Evolutionary conservation across 495 filamentous ascomycete species (phyloP), one percentile per base, ranked within the genome.

Genomic region (Daldinia bambusicola): DNA sequence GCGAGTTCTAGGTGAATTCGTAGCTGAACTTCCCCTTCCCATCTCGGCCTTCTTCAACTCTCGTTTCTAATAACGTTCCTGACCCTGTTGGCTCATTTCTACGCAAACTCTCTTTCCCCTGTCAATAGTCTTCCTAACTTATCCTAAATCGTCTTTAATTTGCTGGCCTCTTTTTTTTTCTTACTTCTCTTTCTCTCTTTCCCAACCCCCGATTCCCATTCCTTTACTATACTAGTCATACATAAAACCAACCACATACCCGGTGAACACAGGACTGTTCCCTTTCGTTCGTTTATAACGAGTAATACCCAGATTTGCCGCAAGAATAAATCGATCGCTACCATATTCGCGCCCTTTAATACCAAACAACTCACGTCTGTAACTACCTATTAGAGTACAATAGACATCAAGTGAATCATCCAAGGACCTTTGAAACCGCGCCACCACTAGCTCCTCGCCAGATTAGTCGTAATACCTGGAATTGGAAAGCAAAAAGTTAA

Each of bases 211-310:
- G 31, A 37, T 58, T 56, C 52, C 22, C 38, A 58, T 67, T 66
- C 50, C 34, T 68, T 58, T 12, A 56, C 31, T 22, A n/a, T 12
- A 56, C 31, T 56, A 36, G 62, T 50, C 56, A 43, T 26, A 20
- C 53, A 58, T 69, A 61, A 61, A 61, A 61, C 40, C 64, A 41
- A 71, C 40, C 71, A 67, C 71, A 64, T 74, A 70, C 60, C 30
- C 53, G 71, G 67, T 65, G 68, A 61, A 65, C 71, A 53, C 67
- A 67, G 69, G 68, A 64, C 60, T 70, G 71, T 74, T 70, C 71
- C 71, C 71, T 60, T 70, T 60, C 67, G 20, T 56, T 70, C 71
- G 63, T 64, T 71, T 71, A 57, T 52, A 38, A 70, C 55, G 31
- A 32, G 31, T 59, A 36, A 7, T 26, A 55, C 48, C 38, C 48